A percentile compares a stretch with the other conserved stretches of the same genome.
Evolutionary conservation across 192 early-diverging fungal species (phyloP).

Genomic region (Backusella mclennaniae): DNA sequence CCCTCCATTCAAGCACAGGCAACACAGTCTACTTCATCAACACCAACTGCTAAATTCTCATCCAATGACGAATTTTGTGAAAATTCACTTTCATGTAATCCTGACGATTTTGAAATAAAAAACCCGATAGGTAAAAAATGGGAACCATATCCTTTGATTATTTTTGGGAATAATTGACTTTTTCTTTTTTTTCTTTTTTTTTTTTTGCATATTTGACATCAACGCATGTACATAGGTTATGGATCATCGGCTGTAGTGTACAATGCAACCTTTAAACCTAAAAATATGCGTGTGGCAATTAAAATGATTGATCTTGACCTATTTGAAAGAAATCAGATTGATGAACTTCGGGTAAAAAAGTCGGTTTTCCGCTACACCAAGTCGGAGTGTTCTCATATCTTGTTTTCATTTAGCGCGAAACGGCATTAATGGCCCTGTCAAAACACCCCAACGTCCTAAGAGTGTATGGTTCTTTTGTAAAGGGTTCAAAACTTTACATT

Average conservation of each 20-base stretch:
- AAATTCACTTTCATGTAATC: conserved; percentile 9
- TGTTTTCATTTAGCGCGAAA: conserved; percentile 59
- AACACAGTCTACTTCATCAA: background rate
- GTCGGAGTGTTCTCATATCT: background rate
- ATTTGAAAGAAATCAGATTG: conserved; percentile 91
- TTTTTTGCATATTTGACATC: background rate
- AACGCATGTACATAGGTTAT: conserved; percentile 53
- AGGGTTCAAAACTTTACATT: conserved; percentile 75
- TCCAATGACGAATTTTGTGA: background rate
- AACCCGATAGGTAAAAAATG: conserved; percentile 26
- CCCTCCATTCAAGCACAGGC: background rate
- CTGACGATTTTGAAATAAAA: conserved; percentile 34
- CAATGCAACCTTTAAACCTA: conserved; percentile 71
- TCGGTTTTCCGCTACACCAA: background rate
- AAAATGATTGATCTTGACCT: conserved; percentile 88
- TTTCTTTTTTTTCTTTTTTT: background rate
- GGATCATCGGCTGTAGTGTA: conserved; percentile 87
- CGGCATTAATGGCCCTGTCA: conserved; percentile 82
- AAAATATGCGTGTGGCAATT: conserved; percentile 68
- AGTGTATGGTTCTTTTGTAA: conserved; percentile 83
- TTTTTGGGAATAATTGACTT: background rate
- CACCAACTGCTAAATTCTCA: background rate
- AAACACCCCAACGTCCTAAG: conserved; percentile 81
- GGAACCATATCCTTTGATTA: background rate
- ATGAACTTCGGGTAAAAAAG: conserved; percentile 72